phyloP scores from a whole-genome alignment of 495 filamentous ascomycete genomes.

The Aspergillus egyptiacus region DNA sequence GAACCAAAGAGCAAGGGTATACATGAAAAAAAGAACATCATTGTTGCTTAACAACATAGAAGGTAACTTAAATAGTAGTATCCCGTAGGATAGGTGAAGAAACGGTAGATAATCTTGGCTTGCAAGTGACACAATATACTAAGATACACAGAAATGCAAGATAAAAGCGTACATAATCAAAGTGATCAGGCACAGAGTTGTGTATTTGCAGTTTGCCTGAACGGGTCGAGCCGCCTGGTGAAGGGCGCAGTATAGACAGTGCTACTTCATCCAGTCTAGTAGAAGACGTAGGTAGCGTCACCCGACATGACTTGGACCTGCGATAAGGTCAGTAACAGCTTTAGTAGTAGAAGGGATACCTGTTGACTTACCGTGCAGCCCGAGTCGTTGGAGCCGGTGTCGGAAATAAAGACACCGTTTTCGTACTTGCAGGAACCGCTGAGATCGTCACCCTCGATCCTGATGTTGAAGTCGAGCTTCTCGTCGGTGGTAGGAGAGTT shows the following conservation, averaged over 20 bases:
- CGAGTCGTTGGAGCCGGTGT: constrained; percentile 35
- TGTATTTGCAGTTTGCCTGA: constrained; percentile 15
- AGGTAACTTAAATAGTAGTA: constrained; percentile 23
- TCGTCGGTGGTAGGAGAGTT: constrained; percentile 58
- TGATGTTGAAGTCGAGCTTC: constrained; percentile 65
- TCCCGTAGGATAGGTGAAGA: constrained; percentile 18
- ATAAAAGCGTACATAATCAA: constrained; percentile 14
- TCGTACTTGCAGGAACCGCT: constrained; percentile 65
- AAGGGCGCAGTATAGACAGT: constrained; percentile 3
- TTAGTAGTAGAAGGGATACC: not conserved
- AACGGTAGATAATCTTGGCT: constrained; percentile 28
- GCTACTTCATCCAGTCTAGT: constrained; percentile 18
- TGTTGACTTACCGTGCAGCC: constrained; percentile 65
- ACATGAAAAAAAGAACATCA: constrained; percentile 18
- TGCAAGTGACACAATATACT: constrained; percentile 31
- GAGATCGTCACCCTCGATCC: constrained; percentile 60
- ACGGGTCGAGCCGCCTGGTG: constrained; percentile 13
- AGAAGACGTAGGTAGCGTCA: constrained; percentile 42
- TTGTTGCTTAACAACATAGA: constrained; percentile 20
- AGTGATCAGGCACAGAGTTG: constrained; percentile 16
- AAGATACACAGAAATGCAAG: constrained; percentile 40
- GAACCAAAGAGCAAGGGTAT: constrained; percentile 7
- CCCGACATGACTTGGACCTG: constrained; percentile 45
- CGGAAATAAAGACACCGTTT: constrained; percentile 50
- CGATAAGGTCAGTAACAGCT: constrained; percentile 11